Percentiles rank a stretch among this genome's conserved stretches.
Conservation (phyloP, 805 yeast genomes). For the Metschnikowia gelsemii region DNA sequence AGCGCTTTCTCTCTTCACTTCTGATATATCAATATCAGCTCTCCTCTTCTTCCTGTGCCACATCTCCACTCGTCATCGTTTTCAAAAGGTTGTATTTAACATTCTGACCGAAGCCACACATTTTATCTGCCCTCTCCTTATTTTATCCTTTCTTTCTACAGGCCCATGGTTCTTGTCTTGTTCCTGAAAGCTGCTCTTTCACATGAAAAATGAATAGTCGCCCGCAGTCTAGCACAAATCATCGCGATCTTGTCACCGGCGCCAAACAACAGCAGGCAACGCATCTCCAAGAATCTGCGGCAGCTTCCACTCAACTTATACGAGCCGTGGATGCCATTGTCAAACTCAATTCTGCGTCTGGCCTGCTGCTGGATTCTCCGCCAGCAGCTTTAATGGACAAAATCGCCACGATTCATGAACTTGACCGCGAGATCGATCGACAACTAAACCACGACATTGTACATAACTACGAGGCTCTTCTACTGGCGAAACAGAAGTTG, state of each 20-base stretch:
- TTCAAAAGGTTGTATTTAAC: too few relatives aligned
- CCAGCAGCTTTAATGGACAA: constrained; percentile 29
- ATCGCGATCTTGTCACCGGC: constrained; percentile 25
- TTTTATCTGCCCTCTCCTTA: too few relatives aligned
- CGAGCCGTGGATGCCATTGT: constrained; percentile 26
- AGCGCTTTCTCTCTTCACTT: too few relatives aligned
- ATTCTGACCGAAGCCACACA: too few relatives aligned
- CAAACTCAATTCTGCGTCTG: constrained; percentile 26
- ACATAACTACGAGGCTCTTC: constrained; percentile 18
- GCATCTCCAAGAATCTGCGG: constrained; percentile 28
- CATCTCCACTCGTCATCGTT: too few relatives aligned
- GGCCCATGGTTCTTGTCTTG: too few relatives aligned
- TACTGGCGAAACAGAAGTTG: constrained; percentile 15
- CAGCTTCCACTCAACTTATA: constrained; percentile 28
- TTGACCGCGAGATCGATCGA: constrained; percentile 37
- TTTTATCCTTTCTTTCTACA: too few relatives aligned
- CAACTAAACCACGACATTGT: constrained; percentile 38
- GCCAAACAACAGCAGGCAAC: constrained; percentile 37
- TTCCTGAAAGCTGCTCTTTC: too few relatives aligned
- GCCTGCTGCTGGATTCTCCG: neutral
- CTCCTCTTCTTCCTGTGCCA: too few relatives aligned
- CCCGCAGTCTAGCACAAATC: neutral
- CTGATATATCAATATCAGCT: too few relatives aligned
- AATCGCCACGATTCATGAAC: constrained; percentile 41
- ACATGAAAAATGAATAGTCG: neutral